A percentile compares a stretch with the other conserved stretches of the same genome.
Evolutionary conservation across 768 basidiomycete species (phyloP).

Genomic region (Candolleomyces eurysporus): DNA sequence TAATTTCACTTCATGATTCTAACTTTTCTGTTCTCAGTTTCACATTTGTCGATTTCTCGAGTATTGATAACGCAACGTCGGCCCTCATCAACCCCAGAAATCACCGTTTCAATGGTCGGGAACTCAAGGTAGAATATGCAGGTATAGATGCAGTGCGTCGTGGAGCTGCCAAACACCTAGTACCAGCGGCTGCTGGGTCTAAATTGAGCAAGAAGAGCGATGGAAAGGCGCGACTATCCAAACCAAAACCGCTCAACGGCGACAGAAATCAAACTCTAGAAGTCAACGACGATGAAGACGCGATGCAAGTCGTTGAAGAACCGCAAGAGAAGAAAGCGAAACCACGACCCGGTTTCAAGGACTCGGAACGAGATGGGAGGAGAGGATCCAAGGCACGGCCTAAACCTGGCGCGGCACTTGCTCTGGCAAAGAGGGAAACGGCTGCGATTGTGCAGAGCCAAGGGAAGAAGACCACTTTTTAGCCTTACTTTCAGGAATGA

Average conservation of each 20-base stretch:
- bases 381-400: slow-evolving; percentile 42
- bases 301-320: slow-evolving; percentile 4
- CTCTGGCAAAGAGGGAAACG: slow-evolving; percentile 72
- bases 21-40: slow-evolving; percentile 50
- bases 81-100: slow-evolving; percentile 84
- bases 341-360: background rate
- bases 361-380: background rate
- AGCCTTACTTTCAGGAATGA: slow-evolving; percentile 9
- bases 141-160: slow-evolving; percentile 84
- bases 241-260: background rate
- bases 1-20: background rate
- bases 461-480: slow-evolving; percentile 75
- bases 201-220: background rate
- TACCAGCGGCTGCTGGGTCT: background rate
- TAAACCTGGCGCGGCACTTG: slow-evolving; percentile 79
- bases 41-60: slow-evolving; percentile 91
- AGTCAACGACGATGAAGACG: slow-evolving; percentile 9
- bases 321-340: background rate
- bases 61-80: slow-evolving; percentile 73
- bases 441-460: slow-evolving; percentile 67
- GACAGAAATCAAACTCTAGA: slow-evolving; percentile 2
- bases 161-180: slow-evolving; percentile 50
- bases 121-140: slow-evolving; percentile 88
- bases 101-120: slow-evolving; percentile 78
- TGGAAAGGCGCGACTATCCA: background rate